Base-by-base conservation (phyloP, 495 filamentous ascomycete species). In the Cetradonia linearis region DNA sequence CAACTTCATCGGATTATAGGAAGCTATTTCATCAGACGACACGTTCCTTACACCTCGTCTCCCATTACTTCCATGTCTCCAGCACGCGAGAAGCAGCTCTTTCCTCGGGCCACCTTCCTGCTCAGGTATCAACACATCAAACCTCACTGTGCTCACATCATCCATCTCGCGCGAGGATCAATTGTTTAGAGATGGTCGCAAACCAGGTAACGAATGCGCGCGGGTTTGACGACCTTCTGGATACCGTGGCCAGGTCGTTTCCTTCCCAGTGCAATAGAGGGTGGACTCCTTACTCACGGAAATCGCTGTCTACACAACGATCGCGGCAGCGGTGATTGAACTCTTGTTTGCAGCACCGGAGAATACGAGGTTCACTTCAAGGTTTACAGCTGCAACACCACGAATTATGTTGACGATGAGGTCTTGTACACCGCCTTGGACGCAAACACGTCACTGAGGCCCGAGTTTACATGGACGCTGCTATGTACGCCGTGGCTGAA, bases 341-440 rank as follows among this genome's bases (percentile, higher is more conserved):
- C 28, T 1, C 14, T 56, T 25, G 42, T n/a, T 7, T 56, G 60
- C n/a, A n/a, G n/a, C n/a, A n/a, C n/a, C n/a, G n/a, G n/a, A n/a
- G n/a, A n/a, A n/a, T n/a, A n/a, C n/a, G n/a, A n/a, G 53, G 11
- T 33, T 14, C 11, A 31, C 36, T 56, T 25, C 14, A 13, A 55
- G 8, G 27, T 62, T 25, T 53, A 64, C 34, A 46, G 53, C 54
- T 27, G 49, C 11, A 49, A 65, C 28, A 31, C 30, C 8, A 37
- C 53, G 0, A 40, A 58, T 33, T 62, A 56, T 16, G 3, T 11
- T 0, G 20, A 59, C 13, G 20, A 47, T 13, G 3, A 14, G n/a
- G 4, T 18, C n/a, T 14, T 8, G 10, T 2, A 16, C 16, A n/a
- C 5, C 9, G 8, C 1, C 14, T 36, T 8, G 30, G 1, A 28